Conservation (phyloP, 805 yeast species). For the Kazachstania africana region DNA sequence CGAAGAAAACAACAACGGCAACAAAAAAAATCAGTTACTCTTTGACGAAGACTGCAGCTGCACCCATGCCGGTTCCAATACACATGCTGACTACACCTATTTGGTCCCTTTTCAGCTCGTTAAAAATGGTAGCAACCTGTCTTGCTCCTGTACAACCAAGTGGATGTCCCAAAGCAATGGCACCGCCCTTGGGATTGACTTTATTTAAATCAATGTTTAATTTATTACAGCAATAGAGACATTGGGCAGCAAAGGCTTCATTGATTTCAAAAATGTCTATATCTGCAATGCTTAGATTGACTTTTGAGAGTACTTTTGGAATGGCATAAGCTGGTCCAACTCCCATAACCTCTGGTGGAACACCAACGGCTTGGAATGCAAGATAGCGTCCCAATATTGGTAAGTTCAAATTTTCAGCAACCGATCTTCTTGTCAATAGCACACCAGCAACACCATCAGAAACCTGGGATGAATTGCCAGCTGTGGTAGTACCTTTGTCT, state of each 20-base stretch:
- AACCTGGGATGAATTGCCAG: constrained; percentile 94
- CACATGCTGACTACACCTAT: constrained; percentile 94
- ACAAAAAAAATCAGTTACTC: too few species aligned
- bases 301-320: constrained; percentile 61
- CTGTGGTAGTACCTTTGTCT: constrained; percentile 72
- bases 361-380: constrained; percentile 75
- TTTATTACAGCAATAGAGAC: constrained; percentile 58
- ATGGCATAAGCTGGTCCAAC: constrained; percentile 95
- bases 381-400: constrained; percentile 73
- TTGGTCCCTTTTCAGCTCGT: constrained; percentile 69
- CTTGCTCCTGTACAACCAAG: constrained; percentile 86
- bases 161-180: constrained; percentile 94
- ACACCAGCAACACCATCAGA: constrained; percentile 95
- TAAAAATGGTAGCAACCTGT: constrained; percentile 78
- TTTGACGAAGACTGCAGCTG: constrained; percentile 74
- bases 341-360: constrained; percentile 96
- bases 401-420: constrained; percentile 63
- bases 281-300: constrained; percentile 51
- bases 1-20: too few species aligned
- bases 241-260: constrained; percentile 96
- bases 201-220: constrained; percentile 55
- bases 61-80: constrained; percentile 98
- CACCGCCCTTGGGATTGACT: constrained; percentile 92
- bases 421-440: constrained; percentile 69
- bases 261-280: constrained; percentile 75